Evolutionary conservation across 2,329 filamentous ascomycete species (phyloP).

Genomic region (Emergomyces orientalis): DNA sequence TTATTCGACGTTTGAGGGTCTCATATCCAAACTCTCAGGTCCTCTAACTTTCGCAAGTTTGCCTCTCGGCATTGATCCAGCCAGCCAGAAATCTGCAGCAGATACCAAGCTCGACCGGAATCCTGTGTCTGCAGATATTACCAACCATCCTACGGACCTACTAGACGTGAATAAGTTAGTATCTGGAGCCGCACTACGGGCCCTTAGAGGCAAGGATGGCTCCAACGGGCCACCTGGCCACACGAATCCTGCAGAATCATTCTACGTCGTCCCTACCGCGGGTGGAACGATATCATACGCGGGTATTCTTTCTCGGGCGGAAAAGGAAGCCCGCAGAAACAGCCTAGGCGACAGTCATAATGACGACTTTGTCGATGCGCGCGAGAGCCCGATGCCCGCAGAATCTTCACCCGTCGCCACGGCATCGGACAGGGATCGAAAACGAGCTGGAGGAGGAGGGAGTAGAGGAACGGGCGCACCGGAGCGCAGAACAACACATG

Average conservation of each 20-base stretch:
- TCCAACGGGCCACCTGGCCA: conserved; percentile 40
- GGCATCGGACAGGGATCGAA: conserved; percentile 28
- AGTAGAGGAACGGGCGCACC: conserved; percentile 19
- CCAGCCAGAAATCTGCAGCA: conserved; percentile 29
- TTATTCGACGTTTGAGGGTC: conserved; percentile 80
- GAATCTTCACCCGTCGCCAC: conserved; percentile 37
- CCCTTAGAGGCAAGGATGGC: conserved; percentile 59
- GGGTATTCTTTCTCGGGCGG: conserved; percentile 59
- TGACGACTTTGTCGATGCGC: conserved; percentile 84
- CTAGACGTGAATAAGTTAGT: conserved; percentile 77
- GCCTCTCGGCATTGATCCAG: conserved; percentile 54
- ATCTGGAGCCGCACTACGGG: conserved; percentile 72
- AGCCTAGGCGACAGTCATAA: conserved; percentile 54
- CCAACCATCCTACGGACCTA: conserved; percentile 39
- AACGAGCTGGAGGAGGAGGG: conserved; percentile 30
- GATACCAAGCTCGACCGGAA: conserved; percentile 31
- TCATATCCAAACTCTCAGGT: conserved; percentile 81
- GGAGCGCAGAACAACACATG: conserved; percentile 18
- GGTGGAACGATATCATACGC: conserved; percentile 91
- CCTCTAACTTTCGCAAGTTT: conserved; percentile 88
- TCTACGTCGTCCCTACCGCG: conserved; percentile 88
- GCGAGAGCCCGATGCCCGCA: conserved; percentile 52
- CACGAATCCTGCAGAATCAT: conserved; percentile 58
- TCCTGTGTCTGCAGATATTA: conserved; percentile 31
- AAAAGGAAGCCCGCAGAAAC: conserved; percentile 35